phyloP scores from a whole-genome alignment of 164 flowering plant species.

The Tinospora cordifolia region DNA sequence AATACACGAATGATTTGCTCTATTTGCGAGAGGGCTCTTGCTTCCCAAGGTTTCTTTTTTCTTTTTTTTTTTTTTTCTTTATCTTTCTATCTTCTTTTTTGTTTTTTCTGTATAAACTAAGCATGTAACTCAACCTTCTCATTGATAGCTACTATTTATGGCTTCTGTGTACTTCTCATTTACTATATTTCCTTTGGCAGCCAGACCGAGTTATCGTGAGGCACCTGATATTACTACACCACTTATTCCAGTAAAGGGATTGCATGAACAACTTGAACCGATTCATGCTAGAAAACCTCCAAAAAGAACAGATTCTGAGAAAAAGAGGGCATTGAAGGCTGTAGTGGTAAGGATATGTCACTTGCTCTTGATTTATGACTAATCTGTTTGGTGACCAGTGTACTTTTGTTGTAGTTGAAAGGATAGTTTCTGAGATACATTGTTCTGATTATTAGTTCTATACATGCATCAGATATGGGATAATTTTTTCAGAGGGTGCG shows the following conservation, averaged over 20 bases:
- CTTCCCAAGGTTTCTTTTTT: conserved; percentile 31
- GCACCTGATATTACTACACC: conserved; percentile 11
- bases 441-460: conserved; percentile 2
- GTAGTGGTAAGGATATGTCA: conserved; percentile 21
- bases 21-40: conserved; percentile 37
- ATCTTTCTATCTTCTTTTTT: no score
- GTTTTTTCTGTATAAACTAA: no score
- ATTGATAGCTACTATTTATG: neutral
- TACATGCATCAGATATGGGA: conserved; percentile 28
- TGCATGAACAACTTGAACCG: conserved; percentile 17
- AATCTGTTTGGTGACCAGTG: no score
- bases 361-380: no score
- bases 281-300: conserved; percentile 21
- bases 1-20: conserved; percentile 38
- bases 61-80: no score
- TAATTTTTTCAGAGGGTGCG: conserved; percentile 28
- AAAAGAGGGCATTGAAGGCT: conserved; percentile 22
- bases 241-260: conserved; percentile 18
- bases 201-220: conserved; percentile 28
- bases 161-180: conserved; percentile 7
- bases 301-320: conserved; percentile 24
- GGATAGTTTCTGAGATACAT: no score
- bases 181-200: conserved; percentile 20
- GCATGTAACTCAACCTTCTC: neutral
- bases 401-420: no score